These are phyloP conservation scores for Phytophthora crassamura DNA, from an alignment of 352 stramenopile genomes.

Conservation along the genomic window DNA sequence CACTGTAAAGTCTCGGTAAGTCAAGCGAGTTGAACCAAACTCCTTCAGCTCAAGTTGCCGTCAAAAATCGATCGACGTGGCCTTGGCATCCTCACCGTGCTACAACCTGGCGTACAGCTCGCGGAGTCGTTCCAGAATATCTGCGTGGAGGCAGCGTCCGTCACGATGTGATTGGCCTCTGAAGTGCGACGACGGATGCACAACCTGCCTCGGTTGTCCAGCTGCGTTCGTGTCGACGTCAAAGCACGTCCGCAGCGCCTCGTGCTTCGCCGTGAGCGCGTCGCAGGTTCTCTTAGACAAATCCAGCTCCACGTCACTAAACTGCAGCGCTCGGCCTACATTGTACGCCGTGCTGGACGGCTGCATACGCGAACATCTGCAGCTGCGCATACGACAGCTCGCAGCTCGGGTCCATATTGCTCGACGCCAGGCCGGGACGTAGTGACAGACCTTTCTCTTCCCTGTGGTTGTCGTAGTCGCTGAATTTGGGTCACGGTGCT, in stretches of 20 bases:
- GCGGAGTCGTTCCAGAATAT: constrained; percentile 53
- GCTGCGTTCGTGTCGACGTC: constrained; percentile 25
- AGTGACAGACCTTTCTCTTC: constrained; percentile 11
- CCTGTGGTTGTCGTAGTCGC: constrained; percentile 4
- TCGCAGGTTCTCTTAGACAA: constrained; percentile 27
- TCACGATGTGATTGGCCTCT: constrained; percentile 58
- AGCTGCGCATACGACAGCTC: constrained; percentile 60
- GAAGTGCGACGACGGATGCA: constrained; percentile 33
- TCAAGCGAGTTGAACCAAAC: constrained; percentile 17
- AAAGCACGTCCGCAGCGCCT: constrained; percentile 57
- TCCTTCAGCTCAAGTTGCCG: constrained; percentile 13
- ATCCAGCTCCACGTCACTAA: constrained; percentile 30
- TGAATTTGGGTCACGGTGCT: constrained; percentile 23
- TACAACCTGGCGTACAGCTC: constrained; percentile 8
- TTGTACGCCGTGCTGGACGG: constrained; percentile 61
- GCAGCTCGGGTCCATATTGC: not conserved
- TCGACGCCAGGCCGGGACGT: constrained; percentile 22
- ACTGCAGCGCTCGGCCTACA: constrained; percentile 45
- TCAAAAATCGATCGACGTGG: not conserved
- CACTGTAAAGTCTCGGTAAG: constrained; percentile 56
- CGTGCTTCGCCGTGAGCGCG: constrained; percentile 48
- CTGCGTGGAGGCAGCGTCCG: constrained; percentile 49
- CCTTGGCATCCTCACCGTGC: not conserved
- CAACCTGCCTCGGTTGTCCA: constrained; percentile 43
- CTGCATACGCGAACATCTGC: constrained; percentile 65